Conservation (phyloP, 148 eudicot genomes). For the Cornus kousa region DNA sequence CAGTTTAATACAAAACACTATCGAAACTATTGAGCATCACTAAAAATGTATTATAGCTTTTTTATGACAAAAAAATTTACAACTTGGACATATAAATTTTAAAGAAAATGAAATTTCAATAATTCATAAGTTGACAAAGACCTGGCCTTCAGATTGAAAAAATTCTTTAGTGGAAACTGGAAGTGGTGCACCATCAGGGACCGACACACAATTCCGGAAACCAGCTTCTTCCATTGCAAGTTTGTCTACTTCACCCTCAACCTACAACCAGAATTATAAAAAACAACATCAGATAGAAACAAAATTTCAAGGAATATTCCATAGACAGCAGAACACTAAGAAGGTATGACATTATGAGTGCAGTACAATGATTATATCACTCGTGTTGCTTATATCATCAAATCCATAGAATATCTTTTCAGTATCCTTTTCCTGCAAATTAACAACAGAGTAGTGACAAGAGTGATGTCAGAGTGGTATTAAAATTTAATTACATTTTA, state of each 20-base stretch:
- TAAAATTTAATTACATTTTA: neutral
- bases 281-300: neutral
- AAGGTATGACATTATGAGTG: neutral
- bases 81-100: neutral
- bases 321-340: conserved; percentile 11
- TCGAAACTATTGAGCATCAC: too few species aligned
- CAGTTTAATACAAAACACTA: too few species aligned
- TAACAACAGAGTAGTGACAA: neutral
- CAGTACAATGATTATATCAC: conserved; percentile 69
- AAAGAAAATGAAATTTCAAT: neutral
- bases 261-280: conserved; percentile 39
- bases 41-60: too few species aligned
- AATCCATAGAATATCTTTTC: conserved; percentile 86
- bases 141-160: conserved; percentile 76
- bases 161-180: conserved; percentile 56
- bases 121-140: conserved; percentile 17
- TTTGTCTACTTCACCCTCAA: conserved; percentile 98
- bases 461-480: neutral
- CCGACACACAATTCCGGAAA: conserved; percentile 85
- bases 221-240: conserved; percentile 99
- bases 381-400: conserved; percentile 72
- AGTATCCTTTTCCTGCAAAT: conserved; percentile 67
- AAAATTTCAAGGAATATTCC: neutral
- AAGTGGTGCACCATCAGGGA: conserved; percentile 96
- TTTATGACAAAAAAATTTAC: too few species aligned